Conservation (phyloP, 768 basidiomycete species). For the Trametes meyenii region DNA sequence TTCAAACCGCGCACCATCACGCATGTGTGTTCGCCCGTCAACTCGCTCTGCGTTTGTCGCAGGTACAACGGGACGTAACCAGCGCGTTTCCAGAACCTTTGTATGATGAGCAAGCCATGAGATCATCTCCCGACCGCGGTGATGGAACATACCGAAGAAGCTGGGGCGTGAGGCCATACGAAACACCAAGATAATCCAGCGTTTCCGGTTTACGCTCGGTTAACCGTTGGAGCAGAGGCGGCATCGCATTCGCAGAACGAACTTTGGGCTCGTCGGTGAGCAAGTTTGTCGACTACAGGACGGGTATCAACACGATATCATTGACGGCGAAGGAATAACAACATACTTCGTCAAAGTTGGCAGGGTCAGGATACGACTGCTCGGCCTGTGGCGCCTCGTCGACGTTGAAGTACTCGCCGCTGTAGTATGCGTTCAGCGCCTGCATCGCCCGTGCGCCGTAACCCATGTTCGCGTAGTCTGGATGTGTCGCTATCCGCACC, state of each 20-base stretch:
- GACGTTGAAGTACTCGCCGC: slow-evolving; percentile 87
- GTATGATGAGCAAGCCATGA: background rate
- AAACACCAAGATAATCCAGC: slow-evolving; percentile 94
- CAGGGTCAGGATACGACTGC: slow-evolving; percentile 62
- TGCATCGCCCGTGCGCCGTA: slow-evolving; percentile 91
- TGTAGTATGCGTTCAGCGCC: slow-evolving; percentile 87
- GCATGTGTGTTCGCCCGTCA: slow-evolving; percentile 96
- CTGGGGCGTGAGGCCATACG: slow-evolving; percentile 89
- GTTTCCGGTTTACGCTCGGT: slow-evolving; percentile 87
- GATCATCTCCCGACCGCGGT: background rate
- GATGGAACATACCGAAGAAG: slow-evolving; percentile 74
- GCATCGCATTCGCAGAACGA: slow-evolving; percentile 78
- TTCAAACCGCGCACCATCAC: slow-evolving; percentile 91
- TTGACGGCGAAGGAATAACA: slow-evolving; percentile 11
- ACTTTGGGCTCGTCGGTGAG: slow-evolving; percentile 80
- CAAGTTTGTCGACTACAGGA: slow-evolving; percentile 50
- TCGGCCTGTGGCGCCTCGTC: slow-evolving; percentile 65
- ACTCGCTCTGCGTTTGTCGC: slow-evolving; percentile 90
- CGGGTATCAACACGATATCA: background rate
- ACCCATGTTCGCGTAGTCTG: slow-evolving; percentile 96
- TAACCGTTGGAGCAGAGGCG: slow-evolving; percentile 88
- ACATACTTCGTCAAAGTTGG: slow-evolving; percentile 50
- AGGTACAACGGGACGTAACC: slow-evolving; percentile 92
- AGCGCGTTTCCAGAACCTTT: slow-evolving; percentile 92
- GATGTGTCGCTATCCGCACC: slow-evolving; percentile 93